These are phyloP conservation scores for Ascochyta viciae-villosae DNA, from an alignment of 2,329 filamentous ascomycete species.

Conservation along the genomic window DNA sequence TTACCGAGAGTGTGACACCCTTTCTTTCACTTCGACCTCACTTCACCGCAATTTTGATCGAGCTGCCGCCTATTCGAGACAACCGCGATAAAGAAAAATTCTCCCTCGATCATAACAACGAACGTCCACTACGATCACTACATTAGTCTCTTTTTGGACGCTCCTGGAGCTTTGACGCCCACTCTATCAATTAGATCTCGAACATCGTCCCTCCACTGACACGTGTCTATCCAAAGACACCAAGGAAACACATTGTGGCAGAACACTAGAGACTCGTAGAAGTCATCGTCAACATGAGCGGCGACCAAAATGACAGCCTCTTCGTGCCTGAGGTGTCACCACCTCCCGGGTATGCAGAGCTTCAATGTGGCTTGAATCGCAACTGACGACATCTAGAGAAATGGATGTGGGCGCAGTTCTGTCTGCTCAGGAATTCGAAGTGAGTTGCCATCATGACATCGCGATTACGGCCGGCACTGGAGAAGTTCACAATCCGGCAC, in stretches of 20 bases:
- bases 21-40: constrained; percentile 7
- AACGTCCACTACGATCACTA: neutral
- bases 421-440: constrained; percentile 1
- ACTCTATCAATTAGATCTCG: neutral
- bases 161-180: neutral
- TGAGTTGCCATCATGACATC: neutral
- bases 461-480: neutral
- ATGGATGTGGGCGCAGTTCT: neutral
- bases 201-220: neutral
- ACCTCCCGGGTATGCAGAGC: neutral
- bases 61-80: constrained; percentile 2
- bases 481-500: neutral
- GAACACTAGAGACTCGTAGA: no score
- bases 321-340: constrained; percentile 6
- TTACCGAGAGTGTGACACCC: neutral
- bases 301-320: neutral
- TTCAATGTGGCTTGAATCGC: neutral
- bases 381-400: neutral
- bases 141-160: neutral
- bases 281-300: neutral
- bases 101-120: neutral
- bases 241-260: no score
- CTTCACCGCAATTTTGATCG: neutral
- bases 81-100: neutral
- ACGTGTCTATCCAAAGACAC: neutral